Base-by-base conservation (phyloP, 345 rosid species). In the Geranium brycei region DNA sequence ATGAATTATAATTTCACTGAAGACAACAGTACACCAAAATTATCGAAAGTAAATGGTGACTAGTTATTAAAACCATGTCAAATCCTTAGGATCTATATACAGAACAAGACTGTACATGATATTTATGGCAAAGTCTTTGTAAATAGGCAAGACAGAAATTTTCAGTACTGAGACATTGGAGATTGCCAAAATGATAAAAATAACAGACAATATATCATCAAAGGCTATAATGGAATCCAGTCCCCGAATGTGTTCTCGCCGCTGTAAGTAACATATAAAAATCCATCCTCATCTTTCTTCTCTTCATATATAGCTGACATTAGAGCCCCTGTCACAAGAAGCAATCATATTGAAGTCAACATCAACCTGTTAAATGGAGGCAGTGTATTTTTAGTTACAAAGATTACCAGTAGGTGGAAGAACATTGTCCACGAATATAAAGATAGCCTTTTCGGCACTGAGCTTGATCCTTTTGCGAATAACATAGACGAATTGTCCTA, bases 401-500 rank as follows among this genome's bases (percentile, higher is more conserved):
- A 10, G 23, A 31, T 31, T 74, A 86, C 97, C 95, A 0, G 95
- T 84, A 64, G 87, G 91, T 1, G 93, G 91, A 56, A 91, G 83
- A 61, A 86, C 85, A 74, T 83, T 72, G 65, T 84, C 85, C 63
- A 91, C 84, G 66, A 91, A 87, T 77, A 91, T 83, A 77, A 91
- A 91, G 70, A 91, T 86, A 2, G 91, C 92, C 74, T 83, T 91
- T 64, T 91, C 95, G 2, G 92, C 86, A 60, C 87, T 83, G 68
- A 83, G 83, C 69, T 86, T 87, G 76, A 87, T 91, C 72, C 95
- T 84, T 77, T 87, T 87, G 56, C 92, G 76, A 65, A 87, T 86
- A 18, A 91, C 92, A 60, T 91, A 91, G 0, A 87, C 97, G 55
- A 91, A 91, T 67, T 87, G 97, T 6, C 95, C 95, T 31, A 87